Evolutionary conservation across 208 protist species (phyloP), one percentile per base, ranked within the genome.

Genomic region (Crithidia mellificae): DNA sequence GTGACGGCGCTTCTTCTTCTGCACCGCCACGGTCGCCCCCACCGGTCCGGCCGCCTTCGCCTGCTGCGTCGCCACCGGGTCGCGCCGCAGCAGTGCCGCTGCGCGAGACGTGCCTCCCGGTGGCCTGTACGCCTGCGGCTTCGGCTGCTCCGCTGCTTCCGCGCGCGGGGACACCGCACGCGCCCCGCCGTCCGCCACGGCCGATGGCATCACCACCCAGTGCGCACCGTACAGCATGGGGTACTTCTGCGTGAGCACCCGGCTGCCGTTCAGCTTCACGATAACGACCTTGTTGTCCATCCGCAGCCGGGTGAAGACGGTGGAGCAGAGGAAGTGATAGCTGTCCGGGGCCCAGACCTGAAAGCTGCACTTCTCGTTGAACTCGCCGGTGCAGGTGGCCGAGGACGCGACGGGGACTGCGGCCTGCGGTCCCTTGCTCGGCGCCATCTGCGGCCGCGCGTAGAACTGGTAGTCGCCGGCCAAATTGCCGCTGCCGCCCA

Each of bases 291-390:
- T 92, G 74, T 95, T 95, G 72, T 92, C 87, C 68, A 93, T 86
- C 5, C 90, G 84, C 41, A 95, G 79, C 22, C 85, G 83, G 11
- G 90, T 93, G 65, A 93, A 95, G 56, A 93, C 72, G 51, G 80
- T 92, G 47, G 85, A 72, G 72, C 84, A 93, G 47, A 95, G 70
- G 55, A 95, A 90, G 56, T 83, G 73, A 71, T 92, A 87, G 58
- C 87, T 90, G 63, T 95, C 87, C 14, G 90, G 90, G 0, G 85
- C 87, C 87, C 90, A 95, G 22, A 25, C 70, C 64, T 90, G 80
- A 36, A 92, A 80, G 72, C 87, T 93, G 75, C 87, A 91, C 80
- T 95, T 95, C 69, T 95, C 84, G 63, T 91, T 91, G 50, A 95
- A 83, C 56, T 85, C 80, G 25, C 90, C 90, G 1, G 74, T 84